Conservation (phyloP, 2,329 filamentous ascomycete species). For the Aspergillus tubingensis region DNA sequence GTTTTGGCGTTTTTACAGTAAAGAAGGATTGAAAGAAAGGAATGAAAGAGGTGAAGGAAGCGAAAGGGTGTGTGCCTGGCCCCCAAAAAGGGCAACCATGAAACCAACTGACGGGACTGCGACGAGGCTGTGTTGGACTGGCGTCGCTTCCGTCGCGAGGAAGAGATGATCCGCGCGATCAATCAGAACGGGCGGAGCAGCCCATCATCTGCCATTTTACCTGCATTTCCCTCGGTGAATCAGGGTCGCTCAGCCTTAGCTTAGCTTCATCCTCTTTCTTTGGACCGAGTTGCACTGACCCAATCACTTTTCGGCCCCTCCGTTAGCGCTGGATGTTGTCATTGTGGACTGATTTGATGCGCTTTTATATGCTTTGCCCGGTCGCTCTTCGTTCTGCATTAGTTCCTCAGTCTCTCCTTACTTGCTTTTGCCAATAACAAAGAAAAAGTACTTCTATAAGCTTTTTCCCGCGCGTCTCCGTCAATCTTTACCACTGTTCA, state of each 20-base stretch:
- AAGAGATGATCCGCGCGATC: background rate
- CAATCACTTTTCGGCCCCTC: slow-evolving; percentile 3
- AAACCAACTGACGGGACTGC: background rate
- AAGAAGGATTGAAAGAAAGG: background rate
- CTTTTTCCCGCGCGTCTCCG: background rate
- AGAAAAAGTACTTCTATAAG: background rate
- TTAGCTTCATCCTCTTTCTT: background rate
- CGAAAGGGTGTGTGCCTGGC: background rate
- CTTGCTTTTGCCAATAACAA: background rate
- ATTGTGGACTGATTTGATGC: background rate
- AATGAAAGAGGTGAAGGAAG: background rate
- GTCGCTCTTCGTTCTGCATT: background rate
- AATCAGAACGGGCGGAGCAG: background rate
- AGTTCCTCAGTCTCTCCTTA: slow-evolving; percentile 2
- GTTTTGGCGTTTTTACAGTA: background rate
- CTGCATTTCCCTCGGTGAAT: background rate
- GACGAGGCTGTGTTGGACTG: slow-evolving; percentile 3
- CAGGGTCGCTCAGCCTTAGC: slow-evolving; percentile 1
- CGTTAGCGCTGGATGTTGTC: slow-evolving; percentile 5
- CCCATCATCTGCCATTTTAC: background rate
- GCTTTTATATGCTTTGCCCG: slow-evolving; percentile 9
- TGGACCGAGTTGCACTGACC: background rate
- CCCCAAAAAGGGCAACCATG: background rate
- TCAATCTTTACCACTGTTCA: background rate
- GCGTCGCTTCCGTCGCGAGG: background rate